Percentiles rank a stretch among this genome's conserved stretches.
Conservation (phyloP, 1,284 basidiomycete species). For the Cutaneotrichosporon sp. region DNA sequence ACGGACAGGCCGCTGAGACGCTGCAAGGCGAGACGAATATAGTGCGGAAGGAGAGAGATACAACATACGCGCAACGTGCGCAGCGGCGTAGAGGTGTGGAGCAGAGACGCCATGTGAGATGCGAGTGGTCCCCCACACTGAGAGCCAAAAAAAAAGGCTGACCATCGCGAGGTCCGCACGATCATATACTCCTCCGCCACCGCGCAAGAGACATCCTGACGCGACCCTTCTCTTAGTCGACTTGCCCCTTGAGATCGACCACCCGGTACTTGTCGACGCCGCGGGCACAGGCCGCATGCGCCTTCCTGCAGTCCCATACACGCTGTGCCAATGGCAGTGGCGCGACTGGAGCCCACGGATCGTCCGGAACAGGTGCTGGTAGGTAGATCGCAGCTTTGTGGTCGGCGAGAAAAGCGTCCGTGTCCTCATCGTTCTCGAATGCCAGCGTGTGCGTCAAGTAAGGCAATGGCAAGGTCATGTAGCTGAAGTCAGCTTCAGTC, state of each 20-base stretch:
- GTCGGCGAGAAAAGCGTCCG: constrained; percentile 65
- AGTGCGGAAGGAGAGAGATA: no score
- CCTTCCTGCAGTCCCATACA: constrained; percentile 53
- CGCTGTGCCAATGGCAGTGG: constrained; percentile 28
- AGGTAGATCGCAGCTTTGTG: constrained; percentile 68
- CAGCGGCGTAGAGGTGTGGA: no score
- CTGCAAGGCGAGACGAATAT: no score
- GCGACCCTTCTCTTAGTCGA: constrained; percentile 31
- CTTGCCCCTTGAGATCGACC: constrained; percentile 55
- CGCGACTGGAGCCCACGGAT: constrained; percentile 26
- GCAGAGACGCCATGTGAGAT: no score
- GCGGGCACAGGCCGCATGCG: constrained; percentile 45
- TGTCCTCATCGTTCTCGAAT: constrained; percentile 65
- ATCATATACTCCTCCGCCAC: background rate
- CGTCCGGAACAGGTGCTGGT: constrained; percentile 11
- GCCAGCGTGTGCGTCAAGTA: constrained; percentile 78
- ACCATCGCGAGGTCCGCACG: no score
- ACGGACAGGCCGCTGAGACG: no score
- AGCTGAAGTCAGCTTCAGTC: constrained; percentile 55
- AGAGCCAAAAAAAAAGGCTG: no score
- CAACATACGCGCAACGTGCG: no score
- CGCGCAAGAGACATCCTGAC: background rate
- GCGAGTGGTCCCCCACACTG: no score
- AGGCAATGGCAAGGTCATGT: constrained; percentile 66
- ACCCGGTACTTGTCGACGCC: constrained; percentile 51